Base-by-base conservation (phyloP, 2,329 filamentous ascomycete species). In the Sporothrix euskadiensis region DNA sequence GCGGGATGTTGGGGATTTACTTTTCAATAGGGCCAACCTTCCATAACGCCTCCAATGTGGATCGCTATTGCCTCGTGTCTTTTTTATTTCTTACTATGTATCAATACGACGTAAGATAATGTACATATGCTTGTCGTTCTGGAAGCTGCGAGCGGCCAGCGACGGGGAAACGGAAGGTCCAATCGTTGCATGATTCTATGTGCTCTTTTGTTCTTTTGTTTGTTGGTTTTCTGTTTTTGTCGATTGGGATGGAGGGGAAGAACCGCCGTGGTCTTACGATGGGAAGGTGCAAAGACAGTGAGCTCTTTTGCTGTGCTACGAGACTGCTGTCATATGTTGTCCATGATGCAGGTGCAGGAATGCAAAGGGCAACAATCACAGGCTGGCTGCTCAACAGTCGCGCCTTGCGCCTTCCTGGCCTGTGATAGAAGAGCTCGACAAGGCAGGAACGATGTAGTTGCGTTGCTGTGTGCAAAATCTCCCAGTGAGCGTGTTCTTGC, bases 1-100 rank as follows among this genome's bases (percentile, higher is more conserved):
- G 69, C 69, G 69, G 73, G 61, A 68, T 68, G 73, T 74, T 74
- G 73, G 73, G 73, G 73, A 74, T 71, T 69, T 71, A 54, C 73
- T 41, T 22, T 66, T 71, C 66, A n/a, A n/a, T n/a, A n/a, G 35
- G 68, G 72, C 22, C 71, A 30, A 39, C 44, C 47, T 47, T 69
- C 41, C 35, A 12, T 10, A 63, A 63, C 68, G 68, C 59, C 32
- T 52, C 14, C 66, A 52, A 26, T 71, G 72, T 73, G 68, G 72
- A 68, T 66, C 66, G 12, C 47, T 65, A 54, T 68, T 59, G 52
- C 35, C 16, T 47, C 32, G 14, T 7, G n/a, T 54, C 32, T 65
- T 26, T 49, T 35, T 4, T 39, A 26, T 63, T 63, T 26, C n/a
- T 41, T 44, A 19, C 32, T 71, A 12, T 61, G 6, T 56, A 1